phyloP scores from a whole-genome alignment of 495 filamentous ascomycete species.

The Parachaetomium inaequale region DNA sequence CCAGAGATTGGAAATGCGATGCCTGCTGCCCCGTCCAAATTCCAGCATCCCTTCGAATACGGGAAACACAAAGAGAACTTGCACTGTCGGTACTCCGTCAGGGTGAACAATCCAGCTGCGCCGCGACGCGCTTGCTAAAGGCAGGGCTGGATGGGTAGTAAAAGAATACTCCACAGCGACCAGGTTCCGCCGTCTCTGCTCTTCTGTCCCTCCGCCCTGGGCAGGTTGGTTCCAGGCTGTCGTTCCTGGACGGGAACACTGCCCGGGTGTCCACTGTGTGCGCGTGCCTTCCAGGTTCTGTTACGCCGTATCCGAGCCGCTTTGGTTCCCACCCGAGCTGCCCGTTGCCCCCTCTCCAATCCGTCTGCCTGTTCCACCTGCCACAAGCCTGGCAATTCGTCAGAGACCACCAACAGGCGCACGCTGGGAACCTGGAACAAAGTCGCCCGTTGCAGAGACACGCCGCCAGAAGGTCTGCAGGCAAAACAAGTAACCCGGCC shows the following conservation, averaged over 20 bases:
- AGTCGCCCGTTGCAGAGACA: neutral
- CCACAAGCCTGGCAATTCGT: conserved; percentile 19
- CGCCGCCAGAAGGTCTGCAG: neutral
- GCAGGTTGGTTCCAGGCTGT: neutral
- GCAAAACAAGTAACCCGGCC: neutral
- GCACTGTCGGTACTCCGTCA: too few relatives aligned
- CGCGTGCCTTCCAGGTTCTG: conserved; percentile 17
- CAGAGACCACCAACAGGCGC: conserved; percentile 18
- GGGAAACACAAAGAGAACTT: neutral
- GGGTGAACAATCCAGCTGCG: neutral
- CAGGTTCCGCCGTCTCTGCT: neutral
- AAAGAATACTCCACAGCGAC: neutral
- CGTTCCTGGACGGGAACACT: neutral
- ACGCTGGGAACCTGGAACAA: conserved; percentile 9
- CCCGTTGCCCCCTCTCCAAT: neutral
- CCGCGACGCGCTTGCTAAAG: neutral
- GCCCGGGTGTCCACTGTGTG: conserved; percentile 9
- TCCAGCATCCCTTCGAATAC: neutral
- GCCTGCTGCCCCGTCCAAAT: neutral
- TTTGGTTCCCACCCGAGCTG: conserved; percentile 12
- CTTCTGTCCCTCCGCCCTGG: neutral
- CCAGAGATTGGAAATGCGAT: conserved; percentile 1
- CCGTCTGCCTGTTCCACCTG: conserved; percentile 14
- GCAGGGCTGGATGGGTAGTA: neutral
- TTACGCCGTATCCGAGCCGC: conserved; percentile 20